Evolutionary conservation across 257 asterid genomes (phyloP), one percentile per base, ranked within the genome.

Genomic region (Jacaranda copaia): DNA sequence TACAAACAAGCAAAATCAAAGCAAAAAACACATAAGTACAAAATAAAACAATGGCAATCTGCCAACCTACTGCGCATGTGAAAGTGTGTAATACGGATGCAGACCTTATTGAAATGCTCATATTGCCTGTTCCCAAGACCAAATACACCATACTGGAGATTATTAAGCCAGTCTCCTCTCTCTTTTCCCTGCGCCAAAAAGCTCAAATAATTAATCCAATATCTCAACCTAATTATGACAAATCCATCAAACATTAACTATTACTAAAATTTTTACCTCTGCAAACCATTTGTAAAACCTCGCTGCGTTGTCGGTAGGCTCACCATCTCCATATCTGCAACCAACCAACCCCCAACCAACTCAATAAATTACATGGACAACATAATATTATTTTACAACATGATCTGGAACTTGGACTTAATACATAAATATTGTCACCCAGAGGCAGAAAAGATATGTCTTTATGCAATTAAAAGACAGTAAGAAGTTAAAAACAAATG

Each of bases 101-200:
- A 56, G 48, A 95, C 99, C 99, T 96, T 96, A 88, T 96, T 96
- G 85, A 96, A 96, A 90, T 96, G 99, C 86, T 96, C 99, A 66
- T 96, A 96, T 75, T 96, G 99, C 76, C 97, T 83, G 95, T 96
- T 96, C 51, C 99, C 99, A 75, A 96, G 98, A 75, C 99, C 99
- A 83, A 96, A 96, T 43, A 96, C 93, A 79, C 95, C 99, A 71
- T 84, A 93, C 35, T 85, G 88, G 75, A 96, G 92, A 86, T 90
- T 88, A 85, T 92, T 93, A 72, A 92, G 92, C 88, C 86, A 81
- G 46, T 88, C 95, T 32, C 92, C 99, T 78, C 78, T 89, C 56
- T 92, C 97, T 79, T 87, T 87, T 69, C 95, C 97, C 97, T 93
- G 86, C 65, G 77, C 32, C 35, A 76, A 79, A 81, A 58, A n/a